Evolutionary conservation across 305 asterid species (phyloP).

Genomic region (Solanum chacoense): DNA sequence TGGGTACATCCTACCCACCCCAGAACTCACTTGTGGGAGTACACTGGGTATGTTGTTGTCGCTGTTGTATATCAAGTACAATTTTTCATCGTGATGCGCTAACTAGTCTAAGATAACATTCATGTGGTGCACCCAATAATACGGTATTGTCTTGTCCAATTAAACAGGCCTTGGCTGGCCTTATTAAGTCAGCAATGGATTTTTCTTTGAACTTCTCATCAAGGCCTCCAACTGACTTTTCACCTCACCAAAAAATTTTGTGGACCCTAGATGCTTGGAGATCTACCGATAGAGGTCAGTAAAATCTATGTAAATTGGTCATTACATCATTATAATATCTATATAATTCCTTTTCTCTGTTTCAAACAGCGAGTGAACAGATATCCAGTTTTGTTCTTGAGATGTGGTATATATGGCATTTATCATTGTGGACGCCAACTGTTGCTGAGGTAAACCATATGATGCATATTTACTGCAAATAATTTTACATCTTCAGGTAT

Average conservation of each 20-base stretch:
- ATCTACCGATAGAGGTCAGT: slow-evolving; percentile 36
- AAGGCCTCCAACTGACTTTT: slow-evolving; percentile 67
- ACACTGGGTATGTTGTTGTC: background rate
- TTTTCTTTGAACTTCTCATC: slow-evolving; percentile 57
- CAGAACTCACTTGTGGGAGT: background rate
- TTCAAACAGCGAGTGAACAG: slow-evolving; percentile 33
- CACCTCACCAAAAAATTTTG: slow-evolving; percentile 64
- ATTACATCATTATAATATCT: background rate
- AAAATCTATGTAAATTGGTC: background rate
- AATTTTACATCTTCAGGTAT: background rate
- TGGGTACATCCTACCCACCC: background rate
- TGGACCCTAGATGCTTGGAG: slow-evolving; percentile 81
- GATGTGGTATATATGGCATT: slow-evolving; percentile 93
- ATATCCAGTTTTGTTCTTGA: slow-evolving; percentile 54
- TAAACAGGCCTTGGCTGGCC: slow-evolving; percentile 43
- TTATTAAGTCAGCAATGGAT: slow-evolving; percentile 35
- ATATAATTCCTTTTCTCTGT: background rate
- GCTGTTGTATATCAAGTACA: background rate
- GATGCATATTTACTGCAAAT: background rate
- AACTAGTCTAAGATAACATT: background rate
- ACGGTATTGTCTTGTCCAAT: background rate
- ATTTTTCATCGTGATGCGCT: background rate
- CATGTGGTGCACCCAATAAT: background rate
- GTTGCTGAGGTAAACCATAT: slow-evolving; percentile 32
- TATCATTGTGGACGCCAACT: slow-evolving; percentile 62